These are phyloP conservation scores for Aspergillus carbonarius DNA, from an alignment of 2,329 filamentous ascomycete genomes.

Conservation along the genomic window DNA sequence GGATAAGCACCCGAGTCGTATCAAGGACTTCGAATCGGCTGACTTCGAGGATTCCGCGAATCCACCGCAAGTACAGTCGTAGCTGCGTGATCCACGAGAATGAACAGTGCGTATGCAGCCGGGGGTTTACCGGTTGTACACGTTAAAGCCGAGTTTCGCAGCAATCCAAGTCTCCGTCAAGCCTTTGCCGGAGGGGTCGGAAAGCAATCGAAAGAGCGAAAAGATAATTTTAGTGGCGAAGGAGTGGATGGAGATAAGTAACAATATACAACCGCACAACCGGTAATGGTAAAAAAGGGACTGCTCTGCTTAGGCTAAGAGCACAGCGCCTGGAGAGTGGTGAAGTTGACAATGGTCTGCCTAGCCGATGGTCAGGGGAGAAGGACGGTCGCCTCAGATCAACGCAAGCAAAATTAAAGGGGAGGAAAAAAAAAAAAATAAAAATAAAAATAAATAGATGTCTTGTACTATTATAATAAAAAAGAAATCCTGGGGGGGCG, in stretches of 20 bases:
- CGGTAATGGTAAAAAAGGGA: not conserved
- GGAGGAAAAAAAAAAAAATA: not conserved
- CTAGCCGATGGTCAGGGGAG: constrained; percentile 15
- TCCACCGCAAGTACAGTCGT: not conserved
- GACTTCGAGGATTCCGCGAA: not conserved
- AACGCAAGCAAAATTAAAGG: not conserved
- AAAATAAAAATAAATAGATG: not conserved
- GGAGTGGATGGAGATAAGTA: constrained; percentile 1
- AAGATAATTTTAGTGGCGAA: constrained; percentile 2
- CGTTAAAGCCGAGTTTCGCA: constrained; percentile 7
- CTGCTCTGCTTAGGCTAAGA: not conserved
- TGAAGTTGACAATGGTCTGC: constrained; percentile 3
- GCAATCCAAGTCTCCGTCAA: constrained; percentile 1
- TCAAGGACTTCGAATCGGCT: not conserved
- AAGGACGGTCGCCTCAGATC: not conserved
- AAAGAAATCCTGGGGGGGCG: not conserved
- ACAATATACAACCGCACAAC: not conserved
- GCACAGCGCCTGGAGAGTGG: not conserved
- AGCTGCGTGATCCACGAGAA: not conserved
- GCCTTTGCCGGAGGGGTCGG: not conserved
- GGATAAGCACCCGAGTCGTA: not conserved
- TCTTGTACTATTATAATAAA: not conserved
- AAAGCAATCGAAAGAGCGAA: not conserved
- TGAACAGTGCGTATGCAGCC: constrained; percentile 3
- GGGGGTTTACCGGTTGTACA: constrained; percentile 2